phyloP scores from a whole-genome alignment of 2,329 filamentous ascomycete genomes.

The Pseudocercospora macadamiae region DNA sequence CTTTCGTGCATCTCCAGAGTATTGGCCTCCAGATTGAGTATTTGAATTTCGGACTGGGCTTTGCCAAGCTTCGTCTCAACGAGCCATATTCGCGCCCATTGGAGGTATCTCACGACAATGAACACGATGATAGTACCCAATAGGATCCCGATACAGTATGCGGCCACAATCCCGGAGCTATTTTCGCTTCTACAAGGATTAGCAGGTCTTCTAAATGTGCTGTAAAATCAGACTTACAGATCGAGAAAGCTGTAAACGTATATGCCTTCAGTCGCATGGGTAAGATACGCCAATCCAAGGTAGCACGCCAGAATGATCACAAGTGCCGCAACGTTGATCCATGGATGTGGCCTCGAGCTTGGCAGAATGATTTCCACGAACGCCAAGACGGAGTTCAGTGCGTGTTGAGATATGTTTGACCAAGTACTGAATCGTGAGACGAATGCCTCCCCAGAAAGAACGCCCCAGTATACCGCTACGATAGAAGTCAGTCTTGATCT shows the following conservation, averaged over 20 bases:
- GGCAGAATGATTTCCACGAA: constrained; percentile 75
- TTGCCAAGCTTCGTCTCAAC: constrained; percentile 49
- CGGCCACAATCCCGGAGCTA: constrained; percentile 59
- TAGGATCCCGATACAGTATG: constrained; percentile 59
- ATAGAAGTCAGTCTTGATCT: background rate
- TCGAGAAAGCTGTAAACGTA: constrained; percentile 83
- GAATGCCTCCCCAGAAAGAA: constrained; percentile 42
- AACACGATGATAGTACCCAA: constrained; percentile 44
- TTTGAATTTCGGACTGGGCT: background rate
- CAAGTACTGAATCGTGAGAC: constrained; percentile 43
- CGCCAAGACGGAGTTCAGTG: constrained; percentile 71
- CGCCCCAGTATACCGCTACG: constrained; percentile 50
- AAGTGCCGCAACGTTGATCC: constrained; percentile 68
- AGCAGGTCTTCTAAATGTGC: background rate
- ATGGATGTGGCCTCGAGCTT: constrained; percentile 64
- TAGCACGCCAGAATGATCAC: constrained; percentile 73
- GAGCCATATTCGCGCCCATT: constrained; percentile 43
- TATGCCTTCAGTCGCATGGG: constrained; percentile 67
- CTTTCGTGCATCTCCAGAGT: background rate
- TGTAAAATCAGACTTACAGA: no score
- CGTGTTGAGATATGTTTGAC: constrained; percentile 74
- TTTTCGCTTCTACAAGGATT: constrained; percentile 20
- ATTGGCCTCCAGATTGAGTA: background rate
- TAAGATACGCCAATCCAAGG: constrained; percentile 73
- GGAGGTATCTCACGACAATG: constrained; percentile 45